Evolutionary conservation across 495 filamentous ascomycete species (phyloP).

Genomic region (Lophiotrema nucula): DNA sequence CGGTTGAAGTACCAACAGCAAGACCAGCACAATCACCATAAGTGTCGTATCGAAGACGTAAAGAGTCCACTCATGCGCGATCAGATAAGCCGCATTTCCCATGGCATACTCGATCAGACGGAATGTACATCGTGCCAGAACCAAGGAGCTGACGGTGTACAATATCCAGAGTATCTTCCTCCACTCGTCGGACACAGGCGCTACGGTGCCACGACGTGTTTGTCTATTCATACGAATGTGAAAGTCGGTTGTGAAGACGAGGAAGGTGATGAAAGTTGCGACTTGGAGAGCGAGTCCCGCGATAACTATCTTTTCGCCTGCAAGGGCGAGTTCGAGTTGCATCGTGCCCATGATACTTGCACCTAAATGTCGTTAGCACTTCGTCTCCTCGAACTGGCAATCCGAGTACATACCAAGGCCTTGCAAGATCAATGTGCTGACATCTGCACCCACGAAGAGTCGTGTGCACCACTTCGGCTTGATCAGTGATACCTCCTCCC

Average conservation of each 20-base stretch:
- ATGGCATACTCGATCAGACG: conserved; percentile 28
- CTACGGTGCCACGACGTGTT: conserved; percentile 13
- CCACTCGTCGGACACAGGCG: conserved; percentile 49
- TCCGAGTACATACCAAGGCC: conserved; percentile 11
- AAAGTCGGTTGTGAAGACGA: conserved; percentile 29
- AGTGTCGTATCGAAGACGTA: conserved; percentile 37
- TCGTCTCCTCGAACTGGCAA: not conserved
- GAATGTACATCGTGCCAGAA: conserved; percentile 21
- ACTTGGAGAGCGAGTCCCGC: conserved; percentile 37
- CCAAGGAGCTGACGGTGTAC: conserved; percentile 20
- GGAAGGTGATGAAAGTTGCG: conserved; percentile 36
- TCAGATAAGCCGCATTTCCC: conserved; percentile 30
- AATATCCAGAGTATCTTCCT: conserved; percentile 47
- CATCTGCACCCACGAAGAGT: conserved; percentile 39
- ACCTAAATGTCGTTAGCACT: conserved; percentile 1
- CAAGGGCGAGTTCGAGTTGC: conserved; percentile 18
- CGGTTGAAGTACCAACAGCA: conserved; percentile 26
- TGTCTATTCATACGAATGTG: conserved; percentile 27
- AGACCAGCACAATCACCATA: conserved; percentile 34
- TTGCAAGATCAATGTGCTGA: conserved; percentile 35
- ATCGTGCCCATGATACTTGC: conserved; percentile 23
- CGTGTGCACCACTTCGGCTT: conserved; percentile 35
- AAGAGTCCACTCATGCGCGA: conserved; percentile 35
- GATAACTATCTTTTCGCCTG: conserved; percentile 37
- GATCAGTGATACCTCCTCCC: conserved; percentile 36